phyloP scores from a whole-genome alignment of 1,139 yeast genomes.

The Nakaseomyces uthaithaninus region DNA sequence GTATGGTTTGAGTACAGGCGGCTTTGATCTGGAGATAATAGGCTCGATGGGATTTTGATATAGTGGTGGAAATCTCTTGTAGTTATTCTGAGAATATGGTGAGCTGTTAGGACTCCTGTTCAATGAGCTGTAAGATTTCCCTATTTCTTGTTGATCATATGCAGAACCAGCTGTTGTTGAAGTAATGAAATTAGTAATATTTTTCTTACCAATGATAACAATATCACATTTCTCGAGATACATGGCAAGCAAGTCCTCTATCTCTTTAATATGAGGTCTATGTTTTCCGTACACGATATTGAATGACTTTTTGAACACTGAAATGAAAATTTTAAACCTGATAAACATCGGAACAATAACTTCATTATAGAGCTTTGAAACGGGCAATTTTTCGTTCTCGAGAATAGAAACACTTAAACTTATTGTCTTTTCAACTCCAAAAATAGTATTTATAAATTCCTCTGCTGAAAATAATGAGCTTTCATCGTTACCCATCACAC shows the following conservation, averaged over 20 bases:
- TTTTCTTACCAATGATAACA: slow-evolving; percentile 2
- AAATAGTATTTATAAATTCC: background rate
- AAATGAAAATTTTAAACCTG: slow-evolving; percentile 1
- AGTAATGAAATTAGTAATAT: background rate
- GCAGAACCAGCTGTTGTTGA: background rate
- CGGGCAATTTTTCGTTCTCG: background rate
- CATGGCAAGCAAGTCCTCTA: background rate
- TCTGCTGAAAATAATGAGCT: slow-evolving; percentile 1
- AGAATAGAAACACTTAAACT: background rate
- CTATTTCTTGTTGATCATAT: background rate
- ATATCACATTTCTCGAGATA: slow-evolving; percentile 2
- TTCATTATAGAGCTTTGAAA: background rate
- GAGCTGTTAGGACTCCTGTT: background rate
- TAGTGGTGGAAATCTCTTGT: background rate
- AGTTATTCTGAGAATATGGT: background rate
- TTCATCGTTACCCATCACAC: slow-evolving; percentile 3
- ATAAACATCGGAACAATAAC: background rate
- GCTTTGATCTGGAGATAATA: background rate
- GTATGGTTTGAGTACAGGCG: slow-evolving; percentile 5
- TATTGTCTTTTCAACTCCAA: slow-evolving; percentile 1
- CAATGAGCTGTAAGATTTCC: background rate
- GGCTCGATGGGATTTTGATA: background rate
- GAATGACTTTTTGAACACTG: background rate
- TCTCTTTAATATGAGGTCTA: background rate
- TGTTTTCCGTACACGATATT: slow-evolving; percentile 3